A percentile compares a stretch with the other conserved stretches of the same genome.
These are phyloP conservation scores for Colletotrichum eremochloae DNA, from an alignment of 2,329 filamentous ascomycete species.

Conservation along the genomic window DNA sequence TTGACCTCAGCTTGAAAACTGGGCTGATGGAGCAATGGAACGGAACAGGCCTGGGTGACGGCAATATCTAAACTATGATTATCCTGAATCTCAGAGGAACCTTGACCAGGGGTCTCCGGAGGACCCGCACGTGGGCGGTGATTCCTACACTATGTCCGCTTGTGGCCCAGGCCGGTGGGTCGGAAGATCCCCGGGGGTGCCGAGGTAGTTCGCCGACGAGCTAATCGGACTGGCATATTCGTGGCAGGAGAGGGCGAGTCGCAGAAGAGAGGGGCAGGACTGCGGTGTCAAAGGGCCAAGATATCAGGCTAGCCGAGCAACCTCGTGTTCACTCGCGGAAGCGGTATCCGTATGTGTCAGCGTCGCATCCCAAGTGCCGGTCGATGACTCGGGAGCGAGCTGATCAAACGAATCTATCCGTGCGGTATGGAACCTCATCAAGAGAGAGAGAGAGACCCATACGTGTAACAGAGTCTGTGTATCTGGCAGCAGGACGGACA, in stretches of 20 bases:
- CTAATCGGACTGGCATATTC: not conserved
- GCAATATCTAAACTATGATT: not conserved
- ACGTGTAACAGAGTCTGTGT: not conserved
- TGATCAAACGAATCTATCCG: not conserved
- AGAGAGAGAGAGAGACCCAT: not conserved
- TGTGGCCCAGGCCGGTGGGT: slow-evolving; percentile 2
- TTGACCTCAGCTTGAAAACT: slow-evolving; percentile 39
- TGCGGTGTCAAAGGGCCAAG: not conserved
- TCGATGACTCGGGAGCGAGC: not conserved
- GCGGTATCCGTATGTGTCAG: not conserved
- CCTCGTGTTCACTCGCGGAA: not conserved
- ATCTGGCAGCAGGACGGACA: not conserved
- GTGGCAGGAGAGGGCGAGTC: not conserved
- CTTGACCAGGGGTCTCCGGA: not conserved
- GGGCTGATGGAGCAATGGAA: slow-evolving; percentile 25
- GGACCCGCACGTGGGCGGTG: slow-evolving; percentile 1
- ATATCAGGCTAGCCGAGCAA: not conserved
- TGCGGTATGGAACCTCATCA: not conserved
- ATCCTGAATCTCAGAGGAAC: not conserved
- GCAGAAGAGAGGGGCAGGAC: not conserved
- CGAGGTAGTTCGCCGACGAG: slow-evolving; percentile 9
- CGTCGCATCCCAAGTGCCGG: not conserved
- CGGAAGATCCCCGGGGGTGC: not conserved
- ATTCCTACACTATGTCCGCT: not conserved
- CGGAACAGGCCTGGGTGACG: too few species aligned